Conservation (phyloP, 805 yeast genomes). For the Ogataea haglerorum region DNA sequence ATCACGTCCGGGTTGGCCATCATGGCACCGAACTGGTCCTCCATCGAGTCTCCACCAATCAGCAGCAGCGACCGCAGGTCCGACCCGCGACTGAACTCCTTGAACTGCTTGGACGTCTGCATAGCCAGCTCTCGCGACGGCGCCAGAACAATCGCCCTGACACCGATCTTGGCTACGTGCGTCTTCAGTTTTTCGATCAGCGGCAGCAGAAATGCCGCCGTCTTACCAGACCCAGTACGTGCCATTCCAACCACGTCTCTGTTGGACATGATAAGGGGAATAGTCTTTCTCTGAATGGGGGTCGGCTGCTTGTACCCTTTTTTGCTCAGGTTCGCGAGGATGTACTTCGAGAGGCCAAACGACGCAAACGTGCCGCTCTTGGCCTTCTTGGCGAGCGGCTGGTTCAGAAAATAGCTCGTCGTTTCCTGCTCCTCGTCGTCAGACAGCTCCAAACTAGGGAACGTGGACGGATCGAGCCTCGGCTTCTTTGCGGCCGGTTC, state of each 20-base stretch:
- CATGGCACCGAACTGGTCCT: constrained; percentile 92
- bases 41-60: constrained; percentile 98
- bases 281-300: constrained; percentile 94
- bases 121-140: constrained; percentile 96
- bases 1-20: constrained; percentile 92
- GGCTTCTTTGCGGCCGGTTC: constrained; percentile 29
- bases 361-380: constrained; percentile 84
- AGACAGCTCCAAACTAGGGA: constrained; percentile 43
- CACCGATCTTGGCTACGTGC: constrained; percentile 85
- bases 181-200: constrained; percentile 78
- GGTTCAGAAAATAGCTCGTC: constrained; percentile 39
- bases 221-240: constrained; percentile 97
- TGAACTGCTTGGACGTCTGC: constrained; percentile 85
- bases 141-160: constrained; percentile 81
- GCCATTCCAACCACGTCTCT: constrained; percentile 99
- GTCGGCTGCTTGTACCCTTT: constrained; percentile 96
- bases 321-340: constrained; percentile 65
- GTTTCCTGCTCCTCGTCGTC: constrained; percentile 42
- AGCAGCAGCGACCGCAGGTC: constrained; percentile 76
- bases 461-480: constrained; percentile 23
- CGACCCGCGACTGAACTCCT: constrained; percentile 81
- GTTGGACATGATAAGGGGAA: constrained; percentile 81
- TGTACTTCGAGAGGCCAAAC: constrained; percentile 76
- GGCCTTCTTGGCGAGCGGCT: constrained; percentile 48
- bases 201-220: constrained; percentile 94